Evolutionary conservation across 176 grass and related monocot genomes (phyloP).

Genomic region (Coix lacrymajobi): DNA sequence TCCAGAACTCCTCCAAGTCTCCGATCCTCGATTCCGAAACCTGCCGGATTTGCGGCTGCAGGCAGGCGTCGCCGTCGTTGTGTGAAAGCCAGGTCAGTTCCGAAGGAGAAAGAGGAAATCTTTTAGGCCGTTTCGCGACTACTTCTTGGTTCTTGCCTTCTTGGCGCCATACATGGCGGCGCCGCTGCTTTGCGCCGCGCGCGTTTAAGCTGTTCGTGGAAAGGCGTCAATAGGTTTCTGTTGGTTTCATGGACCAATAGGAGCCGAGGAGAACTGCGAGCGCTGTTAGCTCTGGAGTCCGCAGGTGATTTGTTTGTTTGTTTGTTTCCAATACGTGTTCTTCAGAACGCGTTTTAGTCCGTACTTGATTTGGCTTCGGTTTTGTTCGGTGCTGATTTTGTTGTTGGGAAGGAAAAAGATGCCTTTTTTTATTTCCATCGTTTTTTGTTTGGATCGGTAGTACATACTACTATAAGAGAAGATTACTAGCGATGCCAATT

Average conservation of each 20-base stretch:
- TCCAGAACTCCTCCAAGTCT: constrained; percentile 4
- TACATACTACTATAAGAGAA: too few species aligned
- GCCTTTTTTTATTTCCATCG: background rate
- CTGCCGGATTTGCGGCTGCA: constrained; percentile 16
- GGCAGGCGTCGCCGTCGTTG: background rate
- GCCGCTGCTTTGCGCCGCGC: background rate
- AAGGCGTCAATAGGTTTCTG: background rate
- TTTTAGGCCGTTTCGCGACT: background rate
- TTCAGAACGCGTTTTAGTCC: background rate
- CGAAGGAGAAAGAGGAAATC: background rate
- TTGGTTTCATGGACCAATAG: background rate
- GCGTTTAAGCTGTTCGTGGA: constrained; percentile 22
- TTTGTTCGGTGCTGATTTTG: background rate
- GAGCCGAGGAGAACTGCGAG: background rate
- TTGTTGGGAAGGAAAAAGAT: background rate
- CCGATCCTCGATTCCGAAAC: background rate
- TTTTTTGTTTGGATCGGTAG: background rate
- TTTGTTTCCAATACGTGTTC: background rate
- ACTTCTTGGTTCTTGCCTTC: constrained; percentile 22
- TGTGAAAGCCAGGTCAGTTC: constrained; percentile 24
- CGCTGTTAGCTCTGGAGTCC: background rate
- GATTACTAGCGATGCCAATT: background rate
- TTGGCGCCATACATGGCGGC: too few species aligned
- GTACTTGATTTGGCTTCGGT: background rate
- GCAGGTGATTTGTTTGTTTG: background rate